phyloP scores from a whole-genome alignment of 345 rosid species.

The Mallotus nudiflorus region DNA sequence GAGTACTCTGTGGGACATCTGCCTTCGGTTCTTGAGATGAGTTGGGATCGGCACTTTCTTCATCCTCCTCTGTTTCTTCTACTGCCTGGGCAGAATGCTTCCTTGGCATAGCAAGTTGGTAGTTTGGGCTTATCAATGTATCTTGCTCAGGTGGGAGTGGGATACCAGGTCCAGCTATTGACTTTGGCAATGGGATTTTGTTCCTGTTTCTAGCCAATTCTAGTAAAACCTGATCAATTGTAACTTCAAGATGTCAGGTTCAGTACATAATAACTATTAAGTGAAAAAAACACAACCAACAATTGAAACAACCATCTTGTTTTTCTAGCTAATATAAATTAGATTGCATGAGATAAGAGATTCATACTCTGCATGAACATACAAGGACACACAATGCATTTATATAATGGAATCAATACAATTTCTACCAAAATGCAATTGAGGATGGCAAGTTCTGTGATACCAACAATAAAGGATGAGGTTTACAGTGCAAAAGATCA shows the following conservation, averaged over 20 bases:
- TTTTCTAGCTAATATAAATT: background rate
- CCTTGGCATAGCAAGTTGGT: constrained; percentile 69
- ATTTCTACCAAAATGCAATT: background rate
- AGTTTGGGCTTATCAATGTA: constrained; percentile 73
- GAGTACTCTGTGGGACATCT: constrained; percentile 41
- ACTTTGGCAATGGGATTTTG: constrained; percentile 80
- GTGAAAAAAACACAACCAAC: background rate
- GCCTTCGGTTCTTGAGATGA: constrained; percentile 52
- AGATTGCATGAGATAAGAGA: background rate
- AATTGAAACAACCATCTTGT: background rate
- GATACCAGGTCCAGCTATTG: constrained; percentile 63
- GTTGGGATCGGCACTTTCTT: constrained; percentile 55
- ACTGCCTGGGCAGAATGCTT: constrained; percentile 51
- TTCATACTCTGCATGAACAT: background rate
- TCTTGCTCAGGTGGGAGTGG: constrained; percentile 89
- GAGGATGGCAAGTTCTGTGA: background rate
- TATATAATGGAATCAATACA: background rate
- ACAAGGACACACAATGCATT: background rate
- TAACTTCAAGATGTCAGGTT: background rate
- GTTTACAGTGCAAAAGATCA: background rate
- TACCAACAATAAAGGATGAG: background rate
- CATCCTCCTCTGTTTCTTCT: constrained; percentile 84
- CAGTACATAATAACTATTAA: background rate
- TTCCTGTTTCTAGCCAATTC: constrained; percentile 82
- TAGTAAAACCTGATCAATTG: constrained; percentile 51